Evolutionary conservation across 768 basidiomycete species (phyloP).

Genomic region (Suillus americanus): DNA sequence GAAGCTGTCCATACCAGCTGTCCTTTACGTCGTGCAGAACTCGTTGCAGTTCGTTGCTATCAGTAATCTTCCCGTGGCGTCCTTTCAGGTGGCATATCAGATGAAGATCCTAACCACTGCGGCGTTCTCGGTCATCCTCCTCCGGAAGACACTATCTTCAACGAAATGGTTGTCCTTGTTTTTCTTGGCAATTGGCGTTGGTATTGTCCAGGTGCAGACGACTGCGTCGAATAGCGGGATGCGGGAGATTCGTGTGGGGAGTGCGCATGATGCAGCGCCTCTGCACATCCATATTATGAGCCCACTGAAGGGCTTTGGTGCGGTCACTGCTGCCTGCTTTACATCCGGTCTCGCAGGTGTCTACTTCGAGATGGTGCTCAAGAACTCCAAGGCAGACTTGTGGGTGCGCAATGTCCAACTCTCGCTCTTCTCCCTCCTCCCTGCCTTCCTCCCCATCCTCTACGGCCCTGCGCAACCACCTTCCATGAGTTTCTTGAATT

Average conservation of each 20-base stretch:
- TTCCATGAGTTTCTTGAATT: conserved; percentile 50
- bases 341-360: conserved; percentile 90
- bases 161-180: conserved; percentile 88
- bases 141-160: conserved; percentile 68
- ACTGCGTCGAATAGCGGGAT: conserved; percentile 34
- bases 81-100: conserved; percentile 97
- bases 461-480: conserved; percentile 43
- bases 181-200: conserved; percentile 89
- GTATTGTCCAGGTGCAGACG: conserved; percentile 91
- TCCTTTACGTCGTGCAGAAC: conserved; percentile 96
- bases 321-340: conserved; percentile 83
- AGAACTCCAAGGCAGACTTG: conserved; percentile 78
- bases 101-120: conserved; percentile 99
- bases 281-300: conserved; percentile 73
- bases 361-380: conserved; percentile 93
- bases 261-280: conserved; percentile 64
- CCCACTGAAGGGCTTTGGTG: conserved; percentile 78
- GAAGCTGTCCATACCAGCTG: conserved; percentile 96
- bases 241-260: conserved; percentile 52
- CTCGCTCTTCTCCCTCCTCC: conserved; percentile 86
- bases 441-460: conserved; percentile 82
- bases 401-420: conserved; percentile 93
- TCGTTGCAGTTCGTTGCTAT: conserved; percentile 97
- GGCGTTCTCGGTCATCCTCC: conserved; percentile 83
- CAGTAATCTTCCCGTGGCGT: conserved; percentile 91